Conservation (phyloP, 2,329 filamentous ascomycete species). For the Chrysoporthe austroafricana region DNA sequence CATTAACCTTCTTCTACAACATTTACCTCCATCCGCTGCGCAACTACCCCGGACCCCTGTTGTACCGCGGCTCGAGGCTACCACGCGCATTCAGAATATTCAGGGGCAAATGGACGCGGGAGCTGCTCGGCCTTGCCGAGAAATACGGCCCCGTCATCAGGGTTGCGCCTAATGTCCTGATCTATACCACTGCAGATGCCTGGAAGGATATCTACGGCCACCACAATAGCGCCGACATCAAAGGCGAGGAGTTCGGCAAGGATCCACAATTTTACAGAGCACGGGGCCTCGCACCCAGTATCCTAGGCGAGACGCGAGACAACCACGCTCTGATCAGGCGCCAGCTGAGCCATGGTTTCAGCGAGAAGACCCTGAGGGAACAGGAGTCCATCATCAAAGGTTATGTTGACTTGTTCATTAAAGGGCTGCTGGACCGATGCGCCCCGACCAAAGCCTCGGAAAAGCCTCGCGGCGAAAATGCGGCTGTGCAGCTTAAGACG, state of each 20-base stretch:
- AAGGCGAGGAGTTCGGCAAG: conserved; percentile 29
- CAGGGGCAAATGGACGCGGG: conserved; percentile 15
- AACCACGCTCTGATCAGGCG: conserved; percentile 30
- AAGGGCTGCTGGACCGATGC: conserved; percentile 19
- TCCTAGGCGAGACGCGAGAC: conserved; percentile 28
- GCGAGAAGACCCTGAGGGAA: conserved; percentile 35
- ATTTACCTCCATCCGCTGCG: conserved; percentile 28
- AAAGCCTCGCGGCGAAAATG: conserved; percentile 13
- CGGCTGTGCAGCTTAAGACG: background rate
- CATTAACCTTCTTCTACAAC: conserved; percentile 21
- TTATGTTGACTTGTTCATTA: conserved; percentile 36
- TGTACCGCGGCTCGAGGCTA: conserved; percentile 18
- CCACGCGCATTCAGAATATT: conserved; percentile 11
- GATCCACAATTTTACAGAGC: conserved; percentile 22
- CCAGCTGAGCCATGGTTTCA: conserved; percentile 37
- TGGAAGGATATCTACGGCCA: conserved; percentile 31
- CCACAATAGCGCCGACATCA: conserved; percentile 17
- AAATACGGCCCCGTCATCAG: conserved; percentile 32
- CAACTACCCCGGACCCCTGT: conserved; percentile 22
- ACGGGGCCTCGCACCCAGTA: conserved; percentile 7
- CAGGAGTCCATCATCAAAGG: conserved; percentile 36
- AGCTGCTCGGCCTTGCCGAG: conserved; percentile 12
- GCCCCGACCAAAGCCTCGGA: background rate
- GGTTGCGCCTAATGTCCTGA: conserved; percentile 25
- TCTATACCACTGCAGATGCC: conserved; percentile 18